phyloP scores from a whole-genome alignment of 129 eudicot genomes.

The Flaveria bidentis region DNA sequence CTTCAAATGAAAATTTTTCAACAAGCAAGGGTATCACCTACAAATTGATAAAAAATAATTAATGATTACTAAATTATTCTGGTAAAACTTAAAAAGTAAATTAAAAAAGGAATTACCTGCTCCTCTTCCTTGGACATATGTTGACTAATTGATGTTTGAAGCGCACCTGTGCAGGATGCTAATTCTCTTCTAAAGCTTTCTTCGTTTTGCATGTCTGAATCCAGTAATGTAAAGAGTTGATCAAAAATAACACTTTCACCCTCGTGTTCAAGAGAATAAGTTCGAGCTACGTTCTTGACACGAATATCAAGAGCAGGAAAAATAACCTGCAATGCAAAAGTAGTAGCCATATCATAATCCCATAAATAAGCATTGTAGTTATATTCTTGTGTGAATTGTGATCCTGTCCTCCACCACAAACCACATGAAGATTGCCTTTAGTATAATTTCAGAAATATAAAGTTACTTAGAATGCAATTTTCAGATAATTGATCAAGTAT shows the following conservation, averaged over 20 bases:
- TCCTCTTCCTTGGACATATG: slow-evolving; percentile 99
- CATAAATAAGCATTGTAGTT: neutral
- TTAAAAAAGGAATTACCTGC: slow-evolving; percentile 50
- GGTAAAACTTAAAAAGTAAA: neutral
- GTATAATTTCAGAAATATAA: neutral
- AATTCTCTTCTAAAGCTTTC: slow-evolving; percentile 87
- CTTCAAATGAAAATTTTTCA: slow-evolving; percentile 94
- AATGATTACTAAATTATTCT: neutral
- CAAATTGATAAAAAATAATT: neutral
- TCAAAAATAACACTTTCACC: slow-evolving; percentile 95
- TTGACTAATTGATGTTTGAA: slow-evolving; percentile 90
- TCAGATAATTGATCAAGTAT: neutral
- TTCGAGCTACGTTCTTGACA: slow-evolving; percentile 95
- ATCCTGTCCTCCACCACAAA: neutral
- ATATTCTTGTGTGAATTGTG: neutral
- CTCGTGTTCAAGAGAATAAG: slow-evolving; percentile 97
- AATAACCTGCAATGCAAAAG: slow-evolving; percentile 61
- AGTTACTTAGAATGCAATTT: neutral
- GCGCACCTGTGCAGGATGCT: slow-evolving; percentile 96
- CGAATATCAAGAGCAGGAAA: slow-evolving; percentile 98
- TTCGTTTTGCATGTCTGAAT: slow-evolving; percentile 59
- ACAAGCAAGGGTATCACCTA: slow-evolving; percentile 91
- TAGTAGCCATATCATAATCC: slow-evolving; percentile 16
- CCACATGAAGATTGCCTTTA: neutral
- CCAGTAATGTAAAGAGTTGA: slow-evolving; percentile 76